phyloP scores from a whole-genome alignment of 208 protist species.

The Trypanosoma melophagium region DNA sequence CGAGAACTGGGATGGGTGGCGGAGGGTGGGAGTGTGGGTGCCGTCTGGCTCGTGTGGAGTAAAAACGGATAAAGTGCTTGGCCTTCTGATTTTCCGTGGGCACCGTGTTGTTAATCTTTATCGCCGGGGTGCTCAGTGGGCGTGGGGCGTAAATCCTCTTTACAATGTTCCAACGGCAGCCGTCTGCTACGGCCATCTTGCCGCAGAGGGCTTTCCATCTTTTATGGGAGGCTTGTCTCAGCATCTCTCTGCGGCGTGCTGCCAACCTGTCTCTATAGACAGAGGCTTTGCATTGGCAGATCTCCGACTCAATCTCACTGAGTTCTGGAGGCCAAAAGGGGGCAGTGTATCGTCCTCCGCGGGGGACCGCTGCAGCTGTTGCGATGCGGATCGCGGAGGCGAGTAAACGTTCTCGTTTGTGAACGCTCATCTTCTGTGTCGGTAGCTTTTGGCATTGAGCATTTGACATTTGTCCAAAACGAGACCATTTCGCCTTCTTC shows the following conservation, averaged over 20 bases:
- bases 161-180: constrained; percentile 7
- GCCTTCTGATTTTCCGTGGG: not conserved
- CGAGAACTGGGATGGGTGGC: not conserved
- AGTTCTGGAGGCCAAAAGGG: constrained; percentile 6
- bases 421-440: not conserved
- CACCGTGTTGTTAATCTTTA: not conserved
- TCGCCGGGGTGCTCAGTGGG: not conserved
- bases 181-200: not conserved
- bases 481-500: constrained; percentile 2
- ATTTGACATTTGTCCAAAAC: not conserved
- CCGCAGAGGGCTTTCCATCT: not conserved
- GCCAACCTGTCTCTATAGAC: not conserved
- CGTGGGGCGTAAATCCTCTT: constrained; percentile 7
- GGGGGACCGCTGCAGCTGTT: not conserved
- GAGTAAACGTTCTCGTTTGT: not conserved
- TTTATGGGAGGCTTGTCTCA: not conserved
- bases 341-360: not conserved
- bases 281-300: not conserved
- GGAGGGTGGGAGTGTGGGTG: not conserved
- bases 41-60: not conserved
- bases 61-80: constrained; percentile 1
- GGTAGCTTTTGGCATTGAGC: not conserved
- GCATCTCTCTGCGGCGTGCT: constrained; percentile 11
- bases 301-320: not conserved
- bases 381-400: not conserved